Conservation (phyloP, 2,329 filamentous ascomycete genomes). For the Aspergillus intermedius region DNA sequence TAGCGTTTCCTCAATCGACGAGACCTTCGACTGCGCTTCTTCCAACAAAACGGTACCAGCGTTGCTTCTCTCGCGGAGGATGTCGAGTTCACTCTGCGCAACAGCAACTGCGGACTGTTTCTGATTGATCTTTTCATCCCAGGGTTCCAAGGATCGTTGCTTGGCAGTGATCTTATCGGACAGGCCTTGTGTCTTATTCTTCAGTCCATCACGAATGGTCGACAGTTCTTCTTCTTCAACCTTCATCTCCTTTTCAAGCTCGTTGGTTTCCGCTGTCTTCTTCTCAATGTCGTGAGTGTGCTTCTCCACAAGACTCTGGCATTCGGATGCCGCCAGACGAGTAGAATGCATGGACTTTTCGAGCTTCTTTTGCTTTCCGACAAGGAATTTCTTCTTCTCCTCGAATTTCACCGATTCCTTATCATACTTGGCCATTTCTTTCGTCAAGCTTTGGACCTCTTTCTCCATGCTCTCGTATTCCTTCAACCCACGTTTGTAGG, state of each 20-base stretch:
- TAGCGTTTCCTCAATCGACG: constrained; percentile 64
- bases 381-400: constrained; percentile 92
- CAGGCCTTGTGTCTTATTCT: constrained; percentile 91
- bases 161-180: constrained; percentile 88
- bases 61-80: constrained; percentile 82
- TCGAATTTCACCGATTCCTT: constrained; percentile 97
- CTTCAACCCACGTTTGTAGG: constrained; percentile 74
- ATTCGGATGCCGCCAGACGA: constrained; percentile 66
- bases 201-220: constrained; percentile 76
- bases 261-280: constrained; percentile 64
- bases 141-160: constrained; percentile 91
- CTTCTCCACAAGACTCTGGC: constrained; percentile 69
- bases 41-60: constrained; percentile 77
- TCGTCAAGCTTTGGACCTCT: constrained; percentile 67
- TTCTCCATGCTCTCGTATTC: constrained; percentile 80
- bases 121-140: constrained; percentile 94
- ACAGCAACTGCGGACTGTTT: constrained; percentile 92
- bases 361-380: constrained; percentile 86
- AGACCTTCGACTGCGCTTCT: constrained; percentile 75
- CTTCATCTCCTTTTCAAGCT: constrained; percentile 69
- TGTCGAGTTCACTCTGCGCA: constrained; percentile 87
- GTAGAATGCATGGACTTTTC: constrained; percentile 79
- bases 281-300: constrained; percentile 72
- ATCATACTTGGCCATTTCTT: constrained; percentile 87
- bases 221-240: constrained; percentile 75